Conservation (phyloP, 2,329 filamentous ascomycete genomes). For the Blumeria graminis region DNA sequence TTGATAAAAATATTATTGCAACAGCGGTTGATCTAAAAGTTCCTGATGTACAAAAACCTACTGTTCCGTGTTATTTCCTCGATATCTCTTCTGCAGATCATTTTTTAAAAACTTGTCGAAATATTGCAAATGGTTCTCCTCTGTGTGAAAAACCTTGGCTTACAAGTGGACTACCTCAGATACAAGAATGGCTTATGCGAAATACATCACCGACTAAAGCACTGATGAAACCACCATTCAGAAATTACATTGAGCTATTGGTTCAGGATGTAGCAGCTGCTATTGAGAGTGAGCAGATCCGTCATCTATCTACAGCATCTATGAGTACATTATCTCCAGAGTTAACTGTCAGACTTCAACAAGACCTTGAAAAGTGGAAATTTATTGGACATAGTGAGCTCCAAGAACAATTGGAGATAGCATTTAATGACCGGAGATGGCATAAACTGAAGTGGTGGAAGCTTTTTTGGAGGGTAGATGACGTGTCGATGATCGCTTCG, state of each 20-base stretch:
- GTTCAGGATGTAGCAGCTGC: slow-evolving; percentile 27
- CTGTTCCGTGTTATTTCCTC: slow-evolving; percentile 28
- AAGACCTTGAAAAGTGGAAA: slow-evolving; percentile 45
- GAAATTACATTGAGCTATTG: slow-evolving; percentile 40
- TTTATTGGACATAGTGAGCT: slow-evolving; percentile 64
- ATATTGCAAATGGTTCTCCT: slow-evolving; percentile 43
- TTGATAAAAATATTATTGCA: slow-evolving; percentile 19
- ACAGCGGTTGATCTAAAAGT: slow-evolving; percentile 32
- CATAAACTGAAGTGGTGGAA: slow-evolving; percentile 77
- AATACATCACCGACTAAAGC: slow-evolving; percentile 18
- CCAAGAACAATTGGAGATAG: slow-evolving; percentile 51
- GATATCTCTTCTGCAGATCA: slow-evolving; percentile 37
- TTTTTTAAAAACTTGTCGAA: slow-evolving; percentile 42
- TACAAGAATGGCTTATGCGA: slow-evolving; percentile 41
- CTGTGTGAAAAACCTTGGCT: slow-evolving; percentile 55
- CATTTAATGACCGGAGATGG: slow-evolving; percentile 58
- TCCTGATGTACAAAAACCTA: slow-evolving; percentile 12
- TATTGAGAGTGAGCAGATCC: slow-evolving; percentile 25
- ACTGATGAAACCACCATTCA: slow-evolving; percentile 39
- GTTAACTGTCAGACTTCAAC: slow-evolving; percentile 25
- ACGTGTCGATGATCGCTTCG: slow-evolving; percentile 60
- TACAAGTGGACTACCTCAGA: slow-evolving; percentile 38
- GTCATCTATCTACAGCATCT: slow-evolving; percentile 14
- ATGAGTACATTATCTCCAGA: slow-evolving; percentile 13
- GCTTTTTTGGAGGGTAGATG: slow-evolving; percentile 82